Conservation (phyloP, 2,329 filamentous ascomycete genomes). For the Penicillium aurantiogriseum region DNA sequence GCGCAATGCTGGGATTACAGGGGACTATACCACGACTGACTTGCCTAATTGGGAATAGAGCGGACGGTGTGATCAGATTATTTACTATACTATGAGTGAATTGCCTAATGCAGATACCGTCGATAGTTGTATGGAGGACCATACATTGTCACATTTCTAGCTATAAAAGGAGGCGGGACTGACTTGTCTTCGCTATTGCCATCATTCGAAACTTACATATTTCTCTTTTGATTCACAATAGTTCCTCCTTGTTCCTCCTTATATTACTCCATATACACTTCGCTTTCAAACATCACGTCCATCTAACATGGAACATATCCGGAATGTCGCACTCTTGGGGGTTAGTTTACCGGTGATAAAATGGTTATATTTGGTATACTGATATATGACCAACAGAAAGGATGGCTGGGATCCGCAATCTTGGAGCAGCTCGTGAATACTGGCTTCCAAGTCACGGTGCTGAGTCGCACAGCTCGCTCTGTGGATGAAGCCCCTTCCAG, state of each 20-base stretch:
- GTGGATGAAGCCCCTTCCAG: neutral
- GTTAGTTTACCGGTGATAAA: neutral
- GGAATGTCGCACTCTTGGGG: slow-evolving; percentile 1
- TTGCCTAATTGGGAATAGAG: neutral
- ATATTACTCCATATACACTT: neutral
- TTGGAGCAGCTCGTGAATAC: neutral
- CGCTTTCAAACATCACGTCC: neutral
- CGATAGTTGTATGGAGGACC: no score
- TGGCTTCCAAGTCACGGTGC: neutral
- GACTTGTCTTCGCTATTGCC: neutral
- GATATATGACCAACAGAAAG: neutral
- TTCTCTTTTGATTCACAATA: neutral
- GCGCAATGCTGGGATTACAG: neutral
- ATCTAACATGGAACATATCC: neutral
- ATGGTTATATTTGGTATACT: neutral
- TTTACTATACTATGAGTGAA: neutral
- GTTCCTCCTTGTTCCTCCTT: no score
- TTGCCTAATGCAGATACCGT: neutral
- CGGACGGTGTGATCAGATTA: neutral
- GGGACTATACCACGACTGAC: neutral
- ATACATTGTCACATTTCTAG: neutral
- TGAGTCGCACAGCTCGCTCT: neutral
- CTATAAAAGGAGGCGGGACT: neutral
- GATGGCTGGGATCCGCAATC: slow-evolving; percentile 1
- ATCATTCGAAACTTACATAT: neutral